Base-by-base conservation (phyloP, 192 early-diverging fungal genomes). In the Geosiphon pyriformis region DNA sequence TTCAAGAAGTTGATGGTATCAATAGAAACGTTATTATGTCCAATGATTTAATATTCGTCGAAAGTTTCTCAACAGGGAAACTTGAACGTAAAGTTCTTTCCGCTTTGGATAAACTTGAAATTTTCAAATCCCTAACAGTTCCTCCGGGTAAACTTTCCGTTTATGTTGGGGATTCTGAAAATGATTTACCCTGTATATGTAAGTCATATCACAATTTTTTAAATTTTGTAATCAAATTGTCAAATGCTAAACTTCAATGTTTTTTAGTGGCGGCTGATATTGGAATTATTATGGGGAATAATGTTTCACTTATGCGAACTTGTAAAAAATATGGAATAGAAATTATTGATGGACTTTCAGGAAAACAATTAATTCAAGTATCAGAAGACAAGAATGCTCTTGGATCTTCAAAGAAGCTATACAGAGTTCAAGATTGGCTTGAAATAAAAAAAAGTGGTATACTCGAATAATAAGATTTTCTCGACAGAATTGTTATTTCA, bases 231-330 rank as follows among this genome's bases (percentile, higher is more conserved):
- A n/a, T n/a, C n/a, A n/a, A n/a, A n/a, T n/a, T n/a, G n/a, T n/a
- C n/a, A n/a, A n/a, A n/a, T n/a, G n/a, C n/a, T n/a, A n/a, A n/a
- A n/a, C n/a, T n/a, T n/a, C n/a, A n/a, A n/a, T 15, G 15, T 42
- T 42, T 10, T 42, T 42, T 34, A 67, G 65, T 67, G 17, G 22
- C 47, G 20, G 65, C 65, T 17, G 32, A 67, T 47, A 48, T 67
- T 33, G 65, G 65, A 12, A 67, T 67, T 10, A 57, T 67, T 10
- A 67, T 67, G 65, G 65, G 65, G 22, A 67, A 67, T 22, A 67
- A 67, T 57, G 10, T 4, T 31, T 29, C 65, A 4, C 37, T 67
- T 4, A 47, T 34, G 17, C 52, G 57, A 57, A 25, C 31, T 57
- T 67, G 65, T 31, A 11, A 56, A 17, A 67, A 57, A 56, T 48